Evolutionary conservation across 164 flowering plant species (phyloP).

Genomic region (Nymphaea colorata): DNA sequence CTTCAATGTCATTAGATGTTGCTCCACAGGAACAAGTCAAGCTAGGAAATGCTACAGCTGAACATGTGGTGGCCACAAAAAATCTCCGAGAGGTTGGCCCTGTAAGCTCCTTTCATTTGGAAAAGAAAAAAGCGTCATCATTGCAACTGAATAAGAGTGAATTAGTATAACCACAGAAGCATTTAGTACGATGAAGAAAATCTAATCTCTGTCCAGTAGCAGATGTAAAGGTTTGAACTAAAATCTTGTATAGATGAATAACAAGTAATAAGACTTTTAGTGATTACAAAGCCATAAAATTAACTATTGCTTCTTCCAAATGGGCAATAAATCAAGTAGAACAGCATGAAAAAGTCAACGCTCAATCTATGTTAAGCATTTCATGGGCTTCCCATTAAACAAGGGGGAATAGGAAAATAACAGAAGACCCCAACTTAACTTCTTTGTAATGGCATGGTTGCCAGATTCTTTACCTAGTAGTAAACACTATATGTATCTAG

Average conservation of each 20-base stretch:
- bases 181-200: neutral
- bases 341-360: neutral
- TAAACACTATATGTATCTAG: too few species aligned
- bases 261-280: neutral
- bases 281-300: neutral
- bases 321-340: neutral
- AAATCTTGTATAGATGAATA: neutral
- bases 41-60: neutral
- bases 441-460: neutral
- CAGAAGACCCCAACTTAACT: neutral
- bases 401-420: neutral
- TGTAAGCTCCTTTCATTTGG: neutral
- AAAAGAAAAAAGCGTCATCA: neutral
- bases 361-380: neutral
- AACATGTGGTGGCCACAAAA: neutral
- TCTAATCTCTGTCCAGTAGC: neutral
- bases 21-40: neutral
- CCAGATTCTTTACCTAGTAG: neutral
- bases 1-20: conserved; percentile 7
- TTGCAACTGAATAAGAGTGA: neutral
- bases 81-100: neutral
- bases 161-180: neutral
- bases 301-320: neutral
- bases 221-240: neutral
- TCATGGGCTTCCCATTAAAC: neutral